Evolutionary conservation across 2,329 filamentous ascomycete species (phyloP).

Genomic region (Aaosphaeria pasadenensis): DNA sequence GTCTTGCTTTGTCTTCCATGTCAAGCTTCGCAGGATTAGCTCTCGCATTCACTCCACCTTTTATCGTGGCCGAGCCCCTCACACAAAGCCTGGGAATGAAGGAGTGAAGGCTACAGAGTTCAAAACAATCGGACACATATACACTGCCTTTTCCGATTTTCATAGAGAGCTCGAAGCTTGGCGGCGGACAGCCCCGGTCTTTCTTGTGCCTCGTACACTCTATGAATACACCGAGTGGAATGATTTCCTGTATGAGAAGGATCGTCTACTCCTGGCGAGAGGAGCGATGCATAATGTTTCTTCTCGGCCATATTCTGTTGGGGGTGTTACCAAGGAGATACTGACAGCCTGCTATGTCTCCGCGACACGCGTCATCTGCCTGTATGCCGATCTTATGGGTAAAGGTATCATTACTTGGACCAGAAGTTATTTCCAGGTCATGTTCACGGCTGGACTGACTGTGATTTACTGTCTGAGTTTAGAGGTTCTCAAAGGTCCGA

Average conservation of each 20-base stretch:
- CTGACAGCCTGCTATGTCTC: slow-evolving; percentile 29
- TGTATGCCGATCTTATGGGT: slow-evolving; percentile 39
- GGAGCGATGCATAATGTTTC: slow-evolving; percentile 41
- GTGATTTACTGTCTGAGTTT: slow-evolving; percentile 19
- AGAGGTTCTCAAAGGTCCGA: slow-evolving; percentile 17
- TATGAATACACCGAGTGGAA: slow-evolving; percentile 47
- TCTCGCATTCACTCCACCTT: slow-evolving; percentile 38
- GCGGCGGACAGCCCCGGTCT: slow-evolving; percentile 33
- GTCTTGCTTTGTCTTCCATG: slow-evolving; percentile 39
- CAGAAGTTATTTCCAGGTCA: slow-evolving; percentile 49
- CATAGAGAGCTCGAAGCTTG: slow-evolving; percentile 36
- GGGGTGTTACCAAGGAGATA: slow-evolving; percentile 8
- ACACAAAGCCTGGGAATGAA: not conserved
- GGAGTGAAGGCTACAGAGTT: not conserved
- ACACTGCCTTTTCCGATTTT: slow-evolving; percentile 14
- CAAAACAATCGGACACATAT: slow-evolving; percentile 9
- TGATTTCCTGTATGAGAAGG: slow-evolving; percentile 42
- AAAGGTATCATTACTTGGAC: slow-evolving; percentile 42
- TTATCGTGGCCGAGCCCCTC: slow-evolving; percentile 4
- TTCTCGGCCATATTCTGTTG: not conserved
- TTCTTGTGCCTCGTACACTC: slow-evolving; percentile 34
- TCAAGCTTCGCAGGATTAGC: slow-evolving; percentile 41
- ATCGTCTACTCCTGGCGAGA: slow-evolving; percentile 41
- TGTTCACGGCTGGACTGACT: slow-evolving; percentile 45
- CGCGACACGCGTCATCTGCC: slow-evolving; percentile 37